Conservation (phyloP, 306 rosid species). For the Fragaria iinumae region DNA sequence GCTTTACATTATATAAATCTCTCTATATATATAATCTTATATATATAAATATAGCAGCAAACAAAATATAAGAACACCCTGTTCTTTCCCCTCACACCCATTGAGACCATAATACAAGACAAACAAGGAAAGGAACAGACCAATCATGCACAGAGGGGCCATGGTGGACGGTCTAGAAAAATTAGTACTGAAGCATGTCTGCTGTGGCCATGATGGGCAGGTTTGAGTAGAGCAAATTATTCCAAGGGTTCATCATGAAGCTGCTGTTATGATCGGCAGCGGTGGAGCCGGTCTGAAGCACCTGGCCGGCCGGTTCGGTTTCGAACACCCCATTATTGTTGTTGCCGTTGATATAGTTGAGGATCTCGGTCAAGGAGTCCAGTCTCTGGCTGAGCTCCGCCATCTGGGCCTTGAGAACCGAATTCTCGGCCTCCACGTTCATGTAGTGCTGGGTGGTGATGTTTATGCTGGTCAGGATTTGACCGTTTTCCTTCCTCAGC, state of each 20-base stretch:
- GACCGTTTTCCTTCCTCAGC: slow-evolving; percentile 48
- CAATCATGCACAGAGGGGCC: not conserved
- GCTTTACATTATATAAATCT: not conserved
- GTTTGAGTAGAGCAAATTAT: slow-evolving; percentile 45
- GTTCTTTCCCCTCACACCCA: slow-evolving; percentile 5
- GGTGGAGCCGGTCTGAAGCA: slow-evolving; percentile 6
- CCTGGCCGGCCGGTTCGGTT: slow-evolving; percentile 1
- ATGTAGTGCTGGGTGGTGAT: slow-evolving; percentile 44
- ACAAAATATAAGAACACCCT: not conserved
- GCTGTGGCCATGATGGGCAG: slow-evolving; percentile 75
- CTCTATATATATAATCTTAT: not conserved
- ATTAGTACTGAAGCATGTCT: slow-evolving; percentile 53
- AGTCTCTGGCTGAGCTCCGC: slow-evolving; percentile 65
- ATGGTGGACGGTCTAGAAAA: slow-evolving; percentile 5
- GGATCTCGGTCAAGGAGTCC: slow-evolving; percentile 59
- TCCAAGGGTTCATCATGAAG: slow-evolving; percentile 44
- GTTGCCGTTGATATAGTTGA: slow-evolving; percentile 36
- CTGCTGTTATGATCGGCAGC: slow-evolving; percentile 22
- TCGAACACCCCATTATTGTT: slow-evolving; percentile 20
- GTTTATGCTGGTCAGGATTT: slow-evolving; percentile 43
- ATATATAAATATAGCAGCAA: not conserved
- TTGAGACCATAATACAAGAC: not conserved
- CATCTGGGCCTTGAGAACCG: slow-evolving; percentile 62
- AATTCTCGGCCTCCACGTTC: slow-evolving; percentile 60
- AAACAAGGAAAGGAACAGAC: slow-evolving; percentile 6